Evolutionary conservation across 129 eudicot species (phyloP).

Genomic region (Heracleum sosnowskyi): DNA sequence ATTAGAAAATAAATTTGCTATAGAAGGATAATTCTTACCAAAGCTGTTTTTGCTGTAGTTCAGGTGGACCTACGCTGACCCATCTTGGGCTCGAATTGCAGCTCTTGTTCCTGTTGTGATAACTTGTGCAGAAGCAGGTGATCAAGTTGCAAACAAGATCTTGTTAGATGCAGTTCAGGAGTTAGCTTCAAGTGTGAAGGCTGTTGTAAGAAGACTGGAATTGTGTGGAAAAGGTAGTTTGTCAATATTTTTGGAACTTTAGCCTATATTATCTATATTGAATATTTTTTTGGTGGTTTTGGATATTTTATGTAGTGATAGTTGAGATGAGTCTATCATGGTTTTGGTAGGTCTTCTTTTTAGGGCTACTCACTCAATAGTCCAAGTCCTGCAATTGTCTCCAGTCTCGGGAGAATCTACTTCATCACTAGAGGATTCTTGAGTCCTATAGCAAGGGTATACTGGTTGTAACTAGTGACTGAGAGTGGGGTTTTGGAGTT

Average conservation of each 20-base stretch:
- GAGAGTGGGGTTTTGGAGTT: not conserved
- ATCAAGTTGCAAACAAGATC: slow-evolving; percentile 71
- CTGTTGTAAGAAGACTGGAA: slow-evolving; percentile 71
- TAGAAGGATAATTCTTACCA: not conserved
- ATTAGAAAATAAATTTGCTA: not conserved
- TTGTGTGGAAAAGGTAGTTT: slow-evolving; percentile 73
- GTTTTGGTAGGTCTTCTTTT: not conserved
- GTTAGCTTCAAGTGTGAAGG: slow-evolving; percentile 79
- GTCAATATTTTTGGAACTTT: not conserved
- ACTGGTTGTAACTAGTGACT: not conserved
- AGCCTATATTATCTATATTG: not conserved
- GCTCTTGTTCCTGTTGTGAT: slow-evolving; percentile 76
- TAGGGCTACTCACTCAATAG: not conserved
- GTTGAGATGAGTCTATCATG: not conserved
- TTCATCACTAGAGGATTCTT: too few species aligned
- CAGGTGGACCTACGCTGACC: slow-evolving; percentile 94
- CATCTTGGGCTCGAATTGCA: slow-evolving; percentile 97
- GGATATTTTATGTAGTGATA: not conserved
- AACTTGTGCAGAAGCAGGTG: slow-evolving; percentile 84
- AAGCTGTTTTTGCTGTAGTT: slow-evolving; percentile 16
- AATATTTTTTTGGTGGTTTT: not conserved
- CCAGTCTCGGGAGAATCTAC: too few species aligned
- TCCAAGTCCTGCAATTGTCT: too few species aligned
- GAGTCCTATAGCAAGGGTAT: too few species aligned
- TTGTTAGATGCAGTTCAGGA: slow-evolving; percentile 77